Base-by-base conservation (phyloP, 805 yeast species). In the Wickerhamiella alocasiicola region DNA sequence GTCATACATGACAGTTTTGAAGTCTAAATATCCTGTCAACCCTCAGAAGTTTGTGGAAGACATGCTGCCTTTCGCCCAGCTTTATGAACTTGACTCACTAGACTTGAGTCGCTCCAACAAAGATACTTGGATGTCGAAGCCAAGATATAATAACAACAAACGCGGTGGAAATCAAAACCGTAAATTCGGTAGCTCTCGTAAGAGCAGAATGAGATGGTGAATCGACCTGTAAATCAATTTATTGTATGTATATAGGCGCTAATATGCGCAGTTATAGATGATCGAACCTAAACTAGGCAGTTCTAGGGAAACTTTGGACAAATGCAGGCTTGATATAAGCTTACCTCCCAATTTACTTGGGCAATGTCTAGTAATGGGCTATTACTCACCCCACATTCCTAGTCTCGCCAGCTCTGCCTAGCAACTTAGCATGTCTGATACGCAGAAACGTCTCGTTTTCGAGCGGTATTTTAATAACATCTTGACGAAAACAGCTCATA, bases 161-260 rank as follows among this genome's bases (percentile, higher is more conserved):
- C 25, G 41, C 6, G 6, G 18, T 12, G 18, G 26, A 6, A 17
- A 20, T 5, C 7, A 16, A 21, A 43, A 42, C 11, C 39, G 41
- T 7, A 33, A 46, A 18, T 50, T 37, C 20, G 51, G 52, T 13
- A 49, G 53, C 12, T 49, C 54, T 13, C 48, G 57, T 16, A 33
- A 41, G 24, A 36, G 48, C 24, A 44, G 57, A 9, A 52, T 54
- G 57, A 40, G 54, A 21, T 53, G 56, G 55, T 53, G 43, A 44
- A 24, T 17, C n/a, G n/a, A n/a, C n/a, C n/a, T n/a, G n/a, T n/a
- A n/a, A n/a, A n/a, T n/a, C n/a, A n/a, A n/a, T n/a, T n/a, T n/a
- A n/a, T n/a, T n/a, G n/a, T n/a, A n/a, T n/a, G n/a, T n/a, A n/a
- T n/a, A n/a, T n/a, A n/a, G n/a, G n/a, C n/a, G n/a, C n/a, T n/a